Base-by-base conservation (phyloP, 2,329 filamentous ascomycete genomes). In the Aspergillus piperis region DNA sequence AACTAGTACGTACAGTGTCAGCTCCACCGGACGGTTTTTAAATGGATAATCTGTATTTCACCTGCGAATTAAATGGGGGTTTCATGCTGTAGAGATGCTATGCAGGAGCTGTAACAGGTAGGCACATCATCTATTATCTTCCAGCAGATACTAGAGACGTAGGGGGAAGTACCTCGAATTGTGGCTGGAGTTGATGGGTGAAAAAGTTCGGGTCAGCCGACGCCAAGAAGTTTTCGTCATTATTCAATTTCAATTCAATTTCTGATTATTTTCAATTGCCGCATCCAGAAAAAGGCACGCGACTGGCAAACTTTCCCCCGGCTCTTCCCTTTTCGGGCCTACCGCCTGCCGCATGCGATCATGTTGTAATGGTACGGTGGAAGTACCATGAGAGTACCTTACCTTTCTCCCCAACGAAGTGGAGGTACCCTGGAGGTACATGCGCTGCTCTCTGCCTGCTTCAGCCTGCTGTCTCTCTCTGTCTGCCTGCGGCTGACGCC, bases 151-250 rank as follows among this genome's bases (percentile, higher is more conserved):
- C 32, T 36, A 36, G 32, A 36, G 32, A 36, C 32, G 32, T 36
- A 36, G 32, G 32, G 32, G 11, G 39, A 42, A 42, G 39, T 42
- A 42, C 6, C 39, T 42, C 41, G 41, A 21, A 44, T 36, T 36
- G 32, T 36, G 32, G 32, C 41, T 13, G 5, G 27, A 8, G 17
- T 50, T 36, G 32, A 36, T 36, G 32, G 32, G 32, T 36, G 32
- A 36, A 36, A 36, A 36, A 32, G n/a, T 51, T 51, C 19, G 23
- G 38, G 51, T 41, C 51, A 41, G 36, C 51, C 51, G 51, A 54
- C 51, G 47, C 47, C 47, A 50, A 50, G 47, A 19, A 27, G 30
- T 50, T 50, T 50, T 50, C 47, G 47, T 50, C 47, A 50, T 54
- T 42, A n/a, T 32, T 30, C 36, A 17, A 21, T 55, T 55, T 27